Evolutionary conservation across 1,139 yeast species (phyloP).

Genomic region (Blastobotrys raffinosifermentans): DNA sequence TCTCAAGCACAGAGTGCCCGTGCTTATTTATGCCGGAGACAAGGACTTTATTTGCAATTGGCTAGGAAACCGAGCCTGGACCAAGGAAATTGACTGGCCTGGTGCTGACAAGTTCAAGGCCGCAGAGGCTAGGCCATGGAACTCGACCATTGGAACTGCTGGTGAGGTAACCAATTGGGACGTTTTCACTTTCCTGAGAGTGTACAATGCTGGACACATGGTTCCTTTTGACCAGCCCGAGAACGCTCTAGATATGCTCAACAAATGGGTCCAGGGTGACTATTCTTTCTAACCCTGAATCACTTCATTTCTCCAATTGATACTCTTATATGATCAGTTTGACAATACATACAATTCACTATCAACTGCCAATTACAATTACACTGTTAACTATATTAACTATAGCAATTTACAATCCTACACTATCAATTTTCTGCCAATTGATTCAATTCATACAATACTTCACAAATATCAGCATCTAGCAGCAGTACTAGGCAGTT

Average conservation of each 20-base stretch:
- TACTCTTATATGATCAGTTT: too few relatives aligned
- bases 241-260: conserved; percentile 55
- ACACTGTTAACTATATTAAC: too few relatives aligned
- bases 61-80: conserved; percentile 79
- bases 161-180: conserved; percentile 38
- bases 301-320: too few relatives aligned
- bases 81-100: conserved; percentile 56
- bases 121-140: conserved; percentile 32
- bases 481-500: too few relatives aligned
- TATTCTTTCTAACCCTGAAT: too few relatives aligned
- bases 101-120: conserved; percentile 30
- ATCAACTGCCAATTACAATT: too few relatives aligned
- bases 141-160: conserved; percentile 1
- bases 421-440: too few relatives aligned
- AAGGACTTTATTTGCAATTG: conserved; percentile 83
- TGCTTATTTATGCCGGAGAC: conserved; percentile 76
- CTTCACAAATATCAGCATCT: too few relatives aligned
- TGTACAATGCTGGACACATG: conserved; percentile 59
- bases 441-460: too few relatives aligned
- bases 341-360: too few relatives aligned
- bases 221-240: conserved; percentile 67
- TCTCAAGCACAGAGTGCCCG: conserved; percentile 56
- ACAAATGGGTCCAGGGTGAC: conserved; percentile 49
- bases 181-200: conserved; percentile 50
- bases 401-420: too few relatives aligned